phyloP scores from a whole-genome alignment of 371 early-diverging fungal genomes.

The Haplosporangium sp. region DNA sequence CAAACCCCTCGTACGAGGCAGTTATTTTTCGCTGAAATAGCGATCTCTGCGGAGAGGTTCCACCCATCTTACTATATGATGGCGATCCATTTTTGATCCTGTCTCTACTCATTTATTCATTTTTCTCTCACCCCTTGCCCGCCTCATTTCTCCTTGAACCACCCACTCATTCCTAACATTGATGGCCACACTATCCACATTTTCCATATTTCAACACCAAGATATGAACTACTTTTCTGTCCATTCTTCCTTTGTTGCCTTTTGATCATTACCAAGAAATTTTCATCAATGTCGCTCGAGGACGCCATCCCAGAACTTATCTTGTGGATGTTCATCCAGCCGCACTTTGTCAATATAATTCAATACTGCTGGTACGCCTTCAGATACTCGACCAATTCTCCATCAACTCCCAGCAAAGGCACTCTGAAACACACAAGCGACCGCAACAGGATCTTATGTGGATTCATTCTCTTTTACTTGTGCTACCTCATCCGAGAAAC shows the following conservation, averaged over 20 bases:
- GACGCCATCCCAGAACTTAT: not conserved
- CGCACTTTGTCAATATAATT: not conserved
- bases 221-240: not conserved
- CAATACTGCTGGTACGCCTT: not conserved
- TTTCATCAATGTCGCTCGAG: not conserved
- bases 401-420: not conserved
- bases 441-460: slow-evolving; percentile 49
- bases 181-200: too few species aligned
- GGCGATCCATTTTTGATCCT: too few species aligned
- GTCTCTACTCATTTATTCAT: too few species aligned
- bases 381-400: not conserved
- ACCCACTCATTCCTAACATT: too few species aligned
- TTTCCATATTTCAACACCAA: too few species aligned
- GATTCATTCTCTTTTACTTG: slow-evolving; percentile 59
- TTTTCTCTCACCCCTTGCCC: too few species aligned
- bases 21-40: too few species aligned
- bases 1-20: too few species aligned
- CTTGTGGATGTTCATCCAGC: slow-evolving; percentile 9
- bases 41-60: too few species aligned
- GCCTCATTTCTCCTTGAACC: too few species aligned
- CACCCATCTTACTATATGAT: too few species aligned
- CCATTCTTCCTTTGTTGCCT: not conserved
- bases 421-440: slow-evolving; percentile 28
- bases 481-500: slow-evolving; percentile 56
- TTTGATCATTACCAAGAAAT: not conserved